Evolutionary conservation across 108 stramenopile genomes (phyloP), one percentile per base, ranked within the genome.

Genomic region (Cyclotella kingstonii): DNA sequence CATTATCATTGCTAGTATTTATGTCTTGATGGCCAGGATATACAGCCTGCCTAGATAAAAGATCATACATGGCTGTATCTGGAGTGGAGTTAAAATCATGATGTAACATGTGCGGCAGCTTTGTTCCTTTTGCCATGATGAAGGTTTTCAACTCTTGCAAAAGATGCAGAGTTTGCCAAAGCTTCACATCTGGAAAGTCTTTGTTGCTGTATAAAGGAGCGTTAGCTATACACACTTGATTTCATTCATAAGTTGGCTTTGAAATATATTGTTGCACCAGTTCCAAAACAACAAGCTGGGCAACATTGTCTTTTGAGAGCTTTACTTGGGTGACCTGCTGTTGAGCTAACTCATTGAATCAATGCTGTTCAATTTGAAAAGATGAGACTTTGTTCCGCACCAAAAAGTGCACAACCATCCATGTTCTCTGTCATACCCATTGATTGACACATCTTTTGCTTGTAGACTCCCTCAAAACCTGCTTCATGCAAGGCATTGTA

Each of bases 401-500:
- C 96, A 99, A 59, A 99, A 26, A 97, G 66, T 12, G 98, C 98
- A 82, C 98, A 99, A n/a, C 98, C 98, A 59, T 99, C 98, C 22
- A 99, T 96, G 72, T 97, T 95, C 9, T 92, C 95, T 29, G 87
- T 86, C 56, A 91, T 61, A 57, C 96, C 95, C 94, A 98, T 97
- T 23, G 89, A 69, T 65, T 95, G 93, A 48, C 97, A 66, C 4
- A 94, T 97, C 79, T 99, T 99, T 63, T 96, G 95, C 78, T 97
- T 98, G 88, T 90, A 98, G 2, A 97, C 85, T 19, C 96, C 97
- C 23, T 98, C 95, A 66, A 89, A 99, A 3, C 98, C 98, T 39
- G 79, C 80, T 40, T 90, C 89, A 43, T 76, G 78, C 77, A 99
- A 81, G 21, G 86, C 80, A 61, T 91, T 95, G 50, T 90, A 86